Evolutionary conservation across 129 eudicot species (phyloP).

Genomic region (Artemisia argyi): DNA sequence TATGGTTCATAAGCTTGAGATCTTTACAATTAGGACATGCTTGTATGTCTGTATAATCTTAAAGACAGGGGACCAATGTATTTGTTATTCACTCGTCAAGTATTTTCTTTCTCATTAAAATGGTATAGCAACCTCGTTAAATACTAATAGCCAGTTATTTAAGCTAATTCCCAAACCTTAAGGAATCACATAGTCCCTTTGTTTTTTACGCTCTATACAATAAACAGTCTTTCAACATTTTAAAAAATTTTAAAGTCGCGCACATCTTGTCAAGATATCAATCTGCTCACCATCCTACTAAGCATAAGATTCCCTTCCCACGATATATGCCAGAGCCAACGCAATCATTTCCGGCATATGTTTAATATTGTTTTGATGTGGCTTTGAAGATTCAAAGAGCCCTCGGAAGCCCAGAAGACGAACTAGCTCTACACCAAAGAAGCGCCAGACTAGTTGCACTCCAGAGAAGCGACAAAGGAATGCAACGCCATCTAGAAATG

Average conservation of each 20-base stretch:
- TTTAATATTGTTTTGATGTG: constrained; percentile 8
- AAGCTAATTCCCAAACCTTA: not conserved
- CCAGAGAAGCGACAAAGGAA: constrained; percentile 48
- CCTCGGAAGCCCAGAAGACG: constrained; percentile 50
- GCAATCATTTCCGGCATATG: constrained; percentile 5
- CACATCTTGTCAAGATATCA: not conserved
- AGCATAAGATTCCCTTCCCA: constrained; percentile 10
- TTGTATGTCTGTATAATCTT: not conserved
- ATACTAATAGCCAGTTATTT: not conserved
- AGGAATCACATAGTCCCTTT: not conserved
- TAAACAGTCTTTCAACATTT: not conserved
- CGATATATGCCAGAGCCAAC: not conserved
- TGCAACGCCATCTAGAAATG: constrained; percentile 43
- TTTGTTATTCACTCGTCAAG: not conserved
- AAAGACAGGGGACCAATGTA: not conserved
- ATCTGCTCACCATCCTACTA: constrained; percentile 5
- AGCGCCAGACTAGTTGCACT: constrained; percentile 44
- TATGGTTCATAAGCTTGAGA: not conserved
- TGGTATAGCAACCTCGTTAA: constrained; percentile 19
- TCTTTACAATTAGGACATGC: not conserved
- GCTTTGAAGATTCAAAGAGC: constrained; percentile 48
- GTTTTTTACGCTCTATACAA: not conserved
- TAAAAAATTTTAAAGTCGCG: not conserved
- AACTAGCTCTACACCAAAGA: constrained; percentile 45
- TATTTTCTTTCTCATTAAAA: not conserved